Conservation (phyloP, 768 basidiomycete genomes). For the Lactarius quietus region DNA sequence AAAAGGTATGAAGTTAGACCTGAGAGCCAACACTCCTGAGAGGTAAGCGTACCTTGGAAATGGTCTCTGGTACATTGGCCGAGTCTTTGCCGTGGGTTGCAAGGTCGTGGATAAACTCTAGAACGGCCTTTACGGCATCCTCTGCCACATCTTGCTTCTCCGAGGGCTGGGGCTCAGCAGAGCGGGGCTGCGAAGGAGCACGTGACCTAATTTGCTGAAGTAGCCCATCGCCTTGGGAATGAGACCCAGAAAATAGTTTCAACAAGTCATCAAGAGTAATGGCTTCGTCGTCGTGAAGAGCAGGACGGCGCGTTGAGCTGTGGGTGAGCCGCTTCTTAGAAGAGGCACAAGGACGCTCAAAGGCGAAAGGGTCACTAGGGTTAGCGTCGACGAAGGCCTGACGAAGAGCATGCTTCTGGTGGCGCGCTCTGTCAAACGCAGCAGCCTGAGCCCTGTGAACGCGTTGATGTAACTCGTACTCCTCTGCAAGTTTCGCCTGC, state of each 20-base stretch:
- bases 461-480: not conserved
- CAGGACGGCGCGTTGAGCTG: no score
- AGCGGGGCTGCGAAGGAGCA: not conserved
- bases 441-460: not conserved
- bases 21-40: no score
- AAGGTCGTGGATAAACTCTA: conserved; percentile 8
- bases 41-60: not conserved
- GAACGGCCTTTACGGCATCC: not conserved
- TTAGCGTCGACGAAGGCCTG: not conserved
- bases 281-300: not conserved
- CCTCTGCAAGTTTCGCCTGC: not conserved
- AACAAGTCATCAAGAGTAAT: not conserved
- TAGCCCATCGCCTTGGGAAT: not conserved
- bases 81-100: not conserved
- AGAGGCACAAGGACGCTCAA: not conserved
- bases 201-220: not conserved
- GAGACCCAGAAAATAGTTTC: not conserved
- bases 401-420: not conserved
- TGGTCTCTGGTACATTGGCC: not conserved
- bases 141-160: not conserved
- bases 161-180: not conserved
- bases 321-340: not conserved
- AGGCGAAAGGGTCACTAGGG: not conserved
- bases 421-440: not conserved
- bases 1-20: conserved; percentile 2